These are phyloP conservation scores for Tolypocladium inflatum DNA, from an alignment of 2,329 filamentous ascomycete genomes.

Conservation along the genomic window DNA sequence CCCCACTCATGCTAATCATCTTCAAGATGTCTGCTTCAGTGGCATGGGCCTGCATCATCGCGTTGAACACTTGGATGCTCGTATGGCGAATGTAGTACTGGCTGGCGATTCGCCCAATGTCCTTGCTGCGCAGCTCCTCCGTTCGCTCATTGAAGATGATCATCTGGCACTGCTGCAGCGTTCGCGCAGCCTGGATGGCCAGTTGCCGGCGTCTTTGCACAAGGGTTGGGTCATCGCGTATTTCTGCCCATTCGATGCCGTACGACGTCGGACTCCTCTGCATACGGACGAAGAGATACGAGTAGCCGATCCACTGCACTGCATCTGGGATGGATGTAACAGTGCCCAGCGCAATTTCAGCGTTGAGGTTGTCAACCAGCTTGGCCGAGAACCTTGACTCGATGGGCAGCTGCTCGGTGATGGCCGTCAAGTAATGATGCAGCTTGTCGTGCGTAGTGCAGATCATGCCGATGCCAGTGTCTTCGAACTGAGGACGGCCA, in stretches of 20 bases:
- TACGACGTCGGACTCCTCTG: constrained; percentile 83
- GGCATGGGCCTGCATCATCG: constrained; percentile 77
- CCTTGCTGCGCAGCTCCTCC: constrained; percentile 86
- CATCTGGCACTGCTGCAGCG: constrained; percentile 92
- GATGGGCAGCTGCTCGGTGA: constrained; percentile 93
- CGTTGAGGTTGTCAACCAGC: constrained; percentile 92
- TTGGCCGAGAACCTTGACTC: constrained; percentile 94
- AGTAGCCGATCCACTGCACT: constrained; percentile 96
- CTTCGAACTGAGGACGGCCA: constrained; percentile 93
- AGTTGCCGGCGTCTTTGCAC: constrained; percentile 79
- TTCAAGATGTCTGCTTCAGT: constrained; percentile 87
- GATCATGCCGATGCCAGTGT: constrained; percentile 96
- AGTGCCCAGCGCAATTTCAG: constrained; percentile 86
- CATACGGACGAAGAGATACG: constrained; percentile 96
- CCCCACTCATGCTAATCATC: constrained; percentile 96
- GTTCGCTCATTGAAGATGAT: constrained; percentile 96
- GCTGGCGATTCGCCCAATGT: constrained; percentile 91
- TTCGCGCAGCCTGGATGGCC: constrained; percentile 78
- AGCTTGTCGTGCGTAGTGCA: constrained; percentile 94
- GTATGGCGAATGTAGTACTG: constrained; percentile 94
- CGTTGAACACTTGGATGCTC: constrained; percentile 93
- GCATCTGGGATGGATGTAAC: constrained; percentile 91
- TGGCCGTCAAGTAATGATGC: constrained; percentile 79
- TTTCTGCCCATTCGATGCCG: constrained; percentile 90
- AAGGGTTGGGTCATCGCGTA: constrained; percentile 76